These are phyloP conservation scores for Pseudomonodictys pantanalensis DNA, from an alignment of 495 filamentous ascomycete species.

Conservation along the genomic window DNA sequence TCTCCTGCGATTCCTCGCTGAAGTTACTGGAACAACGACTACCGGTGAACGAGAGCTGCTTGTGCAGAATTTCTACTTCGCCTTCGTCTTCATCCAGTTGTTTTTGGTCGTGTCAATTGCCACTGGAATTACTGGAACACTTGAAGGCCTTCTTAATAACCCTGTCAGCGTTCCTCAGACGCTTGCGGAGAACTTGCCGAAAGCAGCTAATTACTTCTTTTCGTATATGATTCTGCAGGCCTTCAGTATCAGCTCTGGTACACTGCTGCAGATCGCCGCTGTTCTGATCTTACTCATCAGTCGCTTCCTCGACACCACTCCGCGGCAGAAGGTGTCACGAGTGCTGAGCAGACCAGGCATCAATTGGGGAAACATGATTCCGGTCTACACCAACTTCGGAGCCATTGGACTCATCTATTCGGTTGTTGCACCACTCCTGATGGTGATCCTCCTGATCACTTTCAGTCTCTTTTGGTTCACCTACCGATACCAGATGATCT, in stretches of 20 bases:
- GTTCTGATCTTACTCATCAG: constrained; percentile 53
- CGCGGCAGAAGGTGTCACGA: constrained; percentile 82
- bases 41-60: constrained; percentile 75
- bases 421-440: constrained; percentile 83
- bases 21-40: constrained; percentile 75
- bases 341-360: constrained; percentile 75
- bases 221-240: constrained; percentile 96
- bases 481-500: constrained; percentile 94
- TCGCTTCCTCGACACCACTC: constrained; percentile 87
- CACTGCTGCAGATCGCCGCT: constrained; percentile 77
- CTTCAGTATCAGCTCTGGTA: constrained; percentile 83
- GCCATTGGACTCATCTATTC: constrained; percentile 91
- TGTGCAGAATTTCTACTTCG: constrained; percentile 90
- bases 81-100: constrained; percentile 91
- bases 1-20: constrained; percentile 70
- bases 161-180: constrained; percentile 52
- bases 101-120: constrained; percentile 91
- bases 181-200: constrained; percentile 80
- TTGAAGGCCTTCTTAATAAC: constrained; percentile 61
- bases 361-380: constrained; percentile 92
- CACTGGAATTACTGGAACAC: constrained; percentile 67
- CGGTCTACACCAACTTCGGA: constrained; percentile 91
- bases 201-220: constrained; percentile 95
- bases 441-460: constrained; percentile 90
- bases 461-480: constrained; percentile 95